phyloP scores from a whole-genome alignment of 495 filamentous ascomycete genomes.

The Aspergillus cavernicola region DNA sequence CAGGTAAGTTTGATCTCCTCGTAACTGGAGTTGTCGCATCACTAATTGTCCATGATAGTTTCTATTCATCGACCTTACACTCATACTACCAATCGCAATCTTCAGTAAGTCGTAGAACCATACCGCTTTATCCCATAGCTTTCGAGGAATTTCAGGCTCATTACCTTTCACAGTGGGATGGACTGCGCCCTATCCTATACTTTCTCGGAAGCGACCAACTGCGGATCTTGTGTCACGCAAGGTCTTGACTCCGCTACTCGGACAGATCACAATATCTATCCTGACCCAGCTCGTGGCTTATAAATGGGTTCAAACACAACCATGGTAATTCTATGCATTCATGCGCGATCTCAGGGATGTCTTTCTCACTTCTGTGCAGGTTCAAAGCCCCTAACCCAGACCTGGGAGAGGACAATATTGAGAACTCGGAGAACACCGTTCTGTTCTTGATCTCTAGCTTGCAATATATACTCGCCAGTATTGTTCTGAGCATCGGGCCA shows the following conservation, averaged over 20 bases:
- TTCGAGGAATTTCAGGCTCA: background rate
- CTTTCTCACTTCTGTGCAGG: constrained; percentile 39
- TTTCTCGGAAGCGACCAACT: constrained; percentile 82
- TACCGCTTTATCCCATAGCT: background rate
- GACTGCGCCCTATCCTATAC: constrained; percentile 75
- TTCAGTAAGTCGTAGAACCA: constrained; percentile 61
- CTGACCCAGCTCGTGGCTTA: constrained; percentile 73
- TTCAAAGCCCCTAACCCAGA: constrained; percentile 76
- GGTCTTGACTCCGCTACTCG: constrained; percentile 82
- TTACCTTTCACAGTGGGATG: constrained; percentile 75
- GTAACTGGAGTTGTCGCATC: background rate
- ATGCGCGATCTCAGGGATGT: background rate
- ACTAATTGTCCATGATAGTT: constrained; percentile 48
- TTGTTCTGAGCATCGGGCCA: constrained; percentile 83
- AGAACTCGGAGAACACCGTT: constrained; percentile 88
- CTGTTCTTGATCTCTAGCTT: constrained; percentile 88
- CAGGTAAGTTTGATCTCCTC: constrained; percentile 53
- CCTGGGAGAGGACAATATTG: constrained; percentile 71
- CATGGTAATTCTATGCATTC: constrained; percentile 55
- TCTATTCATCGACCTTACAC: constrained; percentile 85
- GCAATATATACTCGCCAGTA: constrained; percentile 86
- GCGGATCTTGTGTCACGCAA: constrained; percentile 92
- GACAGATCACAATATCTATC: constrained; percentile 81
- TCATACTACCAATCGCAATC: constrained; percentile 94
- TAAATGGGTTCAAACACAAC: constrained; percentile 64